A percentile compares a stretch with the other conserved stretches of the same genome.
phyloP scores from a whole-genome alignment of 1,284 basidiomycete species.

The Coriolopsis trogii region DNA sequence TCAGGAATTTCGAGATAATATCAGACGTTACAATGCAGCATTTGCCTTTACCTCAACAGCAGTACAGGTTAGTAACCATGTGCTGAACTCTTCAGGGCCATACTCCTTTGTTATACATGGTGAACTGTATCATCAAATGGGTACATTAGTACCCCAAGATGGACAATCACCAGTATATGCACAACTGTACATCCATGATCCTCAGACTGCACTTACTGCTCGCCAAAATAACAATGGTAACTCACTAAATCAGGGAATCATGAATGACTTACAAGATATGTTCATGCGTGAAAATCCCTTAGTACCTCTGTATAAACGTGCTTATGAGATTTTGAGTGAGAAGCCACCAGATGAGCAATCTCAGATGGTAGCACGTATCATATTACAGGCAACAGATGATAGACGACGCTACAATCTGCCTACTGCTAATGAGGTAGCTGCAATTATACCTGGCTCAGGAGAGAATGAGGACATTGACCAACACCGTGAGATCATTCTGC shows the following conservation, averaged over 20 bases:
- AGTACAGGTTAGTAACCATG: conserved; percentile 17
- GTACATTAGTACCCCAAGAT: neutral
- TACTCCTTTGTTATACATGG: conserved; percentile 30
- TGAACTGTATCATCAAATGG: conserved; percentile 8
- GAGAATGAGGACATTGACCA: neutral
- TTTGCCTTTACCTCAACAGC: conserved; percentile 36
- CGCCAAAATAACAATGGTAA: conserved; percentile 16
- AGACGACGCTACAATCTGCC: conserved; percentile 31
- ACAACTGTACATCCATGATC: conserved; percentile 32
- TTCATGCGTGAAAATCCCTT: neutral
- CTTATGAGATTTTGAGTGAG: neutral
- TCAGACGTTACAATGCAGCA: conserved; percentile 36
- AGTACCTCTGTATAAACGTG: neutral
- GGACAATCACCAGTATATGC: conserved; percentile 14
- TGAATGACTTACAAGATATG: conserved; percentile 21
- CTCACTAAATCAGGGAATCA: conserved; percentile 5
- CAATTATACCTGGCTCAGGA: conserved; percentile 28
- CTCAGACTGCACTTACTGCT: conserved; percentile 15
- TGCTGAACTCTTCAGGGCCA: conserved; percentile 22
- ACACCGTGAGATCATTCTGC: conserved; percentile 21
- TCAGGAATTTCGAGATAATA: conserved; percentile 29
- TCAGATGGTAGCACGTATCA: neutral
- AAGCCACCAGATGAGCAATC: neutral
- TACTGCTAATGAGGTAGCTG: conserved; percentile 32
- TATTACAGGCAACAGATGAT: conserved; percentile 8